Percentiles rank a stretch among this genome's conserved stretches.
These are phyloP conservation scores for Prinsepia uniflora DNA, from an alignment of 306 rosid species.

Conservation along the genomic window DNA sequence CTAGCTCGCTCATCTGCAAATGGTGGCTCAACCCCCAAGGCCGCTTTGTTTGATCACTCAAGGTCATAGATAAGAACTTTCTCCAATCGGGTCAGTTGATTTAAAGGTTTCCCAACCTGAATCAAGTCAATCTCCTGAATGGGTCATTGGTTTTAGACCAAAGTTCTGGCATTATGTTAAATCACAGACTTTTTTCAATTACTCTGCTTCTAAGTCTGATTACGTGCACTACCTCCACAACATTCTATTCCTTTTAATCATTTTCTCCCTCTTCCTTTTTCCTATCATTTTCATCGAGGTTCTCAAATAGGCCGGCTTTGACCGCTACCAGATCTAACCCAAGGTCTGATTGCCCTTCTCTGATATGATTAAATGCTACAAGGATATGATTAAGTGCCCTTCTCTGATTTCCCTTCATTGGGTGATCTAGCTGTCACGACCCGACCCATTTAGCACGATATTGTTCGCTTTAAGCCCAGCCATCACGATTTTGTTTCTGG, in stretches of 20 bases:
- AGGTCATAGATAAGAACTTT: slow-evolving; percentile 64
- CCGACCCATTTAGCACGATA: too few relatives aligned
- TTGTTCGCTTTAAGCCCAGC: too few relatives aligned
- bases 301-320: slow-evolving; percentile 38
- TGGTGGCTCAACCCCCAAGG: slow-evolving; percentile 89
- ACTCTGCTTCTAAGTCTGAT: slow-evolving; percentile 66
- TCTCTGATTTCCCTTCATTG: too few relatives aligned
- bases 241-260: slow-evolving; percentile 54
- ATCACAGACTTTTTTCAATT: slow-evolving; percentile 43
- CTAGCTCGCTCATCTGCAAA: slow-evolving; percentile 67
- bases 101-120: slow-evolving; percentile 73
- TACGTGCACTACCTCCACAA: slow-evolving; percentile 74
- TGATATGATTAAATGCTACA: slow-evolving; percentile 60
- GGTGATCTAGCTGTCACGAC: too few relatives aligned
- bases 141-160: slow-evolving; percentile 49
- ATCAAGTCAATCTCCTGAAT: slow-evolving; percentile 58
- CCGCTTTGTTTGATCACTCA: slow-evolving; percentile 56
- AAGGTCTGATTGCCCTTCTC: slow-evolving; percentile 40
- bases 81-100: slow-evolving; percentile 74
- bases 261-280: slow-evolving; percentile 65
- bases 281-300: slow-evolving; percentile 54
- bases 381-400: slow-evolving; percentile 68
- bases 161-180: slow-evolving; percentile 51
- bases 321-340: slow-evolving; percentile 67
- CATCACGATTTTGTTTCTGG: too few relatives aligned